Percentiles rank a stretch among this genome's conserved stretches.
Evolutionary conservation across 768 basidiomycete genomes (phyloP).

Genomic region (Heimioporus sp.): DNA sequence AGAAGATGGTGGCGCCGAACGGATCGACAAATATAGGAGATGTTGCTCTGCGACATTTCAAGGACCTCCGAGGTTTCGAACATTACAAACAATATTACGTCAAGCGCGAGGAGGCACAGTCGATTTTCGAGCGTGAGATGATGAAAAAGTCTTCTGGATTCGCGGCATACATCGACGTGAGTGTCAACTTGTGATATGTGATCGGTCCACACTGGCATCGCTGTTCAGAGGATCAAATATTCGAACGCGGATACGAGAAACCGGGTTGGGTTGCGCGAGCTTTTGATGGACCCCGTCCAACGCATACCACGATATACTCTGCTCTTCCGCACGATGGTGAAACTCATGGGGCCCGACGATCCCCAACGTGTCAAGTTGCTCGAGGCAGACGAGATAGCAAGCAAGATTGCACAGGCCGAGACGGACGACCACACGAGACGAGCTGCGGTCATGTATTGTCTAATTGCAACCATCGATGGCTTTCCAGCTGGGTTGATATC

Average conservation of each 20-base stretch:
- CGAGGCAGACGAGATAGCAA: slow-evolving; percentile 86
- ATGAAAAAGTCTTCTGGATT: slow-evolving; percentile 81
- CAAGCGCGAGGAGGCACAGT: slow-evolving; percentile 90
- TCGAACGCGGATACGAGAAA: slow-evolving; percentile 69
- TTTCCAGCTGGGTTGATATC: slow-evolving; percentile 92
- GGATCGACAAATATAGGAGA: slow-evolving; percentile 69
- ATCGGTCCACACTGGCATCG: slow-evolving; percentile 1
- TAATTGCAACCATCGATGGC: slow-evolving; percentile 81
- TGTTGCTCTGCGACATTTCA: slow-evolving; percentile 84
- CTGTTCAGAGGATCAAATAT: slow-evolving; percentile 78
- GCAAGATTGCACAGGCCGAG: slow-evolving; percentile 88
- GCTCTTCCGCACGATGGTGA: slow-evolving; percentile 89
- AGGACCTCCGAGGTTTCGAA: slow-evolving; percentile 80
- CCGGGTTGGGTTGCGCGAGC: slow-evolving; percentile 84
- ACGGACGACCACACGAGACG: slow-evolving; percentile 89
- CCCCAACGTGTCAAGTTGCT: slow-evolving; percentile 73
- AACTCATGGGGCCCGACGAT: slow-evolving; percentile 79
- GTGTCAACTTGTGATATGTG: slow-evolving; percentile 26
- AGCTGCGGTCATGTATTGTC: slow-evolving; percentile 83
- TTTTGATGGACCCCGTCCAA: slow-evolving; percentile 96
- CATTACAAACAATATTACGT: slow-evolving; percentile 89
- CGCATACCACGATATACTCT: slow-evolving; percentile 93
- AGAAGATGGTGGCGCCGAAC: slow-evolving; percentile 69
- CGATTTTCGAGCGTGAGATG: slow-evolving; percentile 81
- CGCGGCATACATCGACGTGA: slow-evolving; percentile 82